A percentile compares a stretch with the other conserved stretches of the same genome.
These are phyloP conservation scores for Phytophthora ramorum DNA, from an alignment of 352 stramenopile genomes.

Conservation along the genomic window DNA sequence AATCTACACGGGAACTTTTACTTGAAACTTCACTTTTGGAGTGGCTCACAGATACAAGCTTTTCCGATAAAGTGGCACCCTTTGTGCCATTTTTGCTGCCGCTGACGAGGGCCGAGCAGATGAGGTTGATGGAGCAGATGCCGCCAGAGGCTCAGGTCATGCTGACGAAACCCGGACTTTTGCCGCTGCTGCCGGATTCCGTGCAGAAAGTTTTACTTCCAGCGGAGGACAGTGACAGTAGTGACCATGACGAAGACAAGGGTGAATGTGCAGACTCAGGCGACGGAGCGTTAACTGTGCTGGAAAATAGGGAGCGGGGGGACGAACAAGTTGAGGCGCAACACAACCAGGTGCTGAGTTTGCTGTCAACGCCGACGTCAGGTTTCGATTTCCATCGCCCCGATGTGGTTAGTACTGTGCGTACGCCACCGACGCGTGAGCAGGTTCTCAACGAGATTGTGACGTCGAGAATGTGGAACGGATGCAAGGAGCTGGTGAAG, in stretches of 20 bases:
- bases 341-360: slow-evolving; percentile 25
- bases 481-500: slow-evolving; percentile 67
- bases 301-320: slow-evolving; percentile 11
- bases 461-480: slow-evolving; percentile 58
- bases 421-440: slow-evolving; percentile 41
- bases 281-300: background rate
- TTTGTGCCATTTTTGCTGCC: slow-evolving; percentile 85
- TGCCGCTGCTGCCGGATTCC: slow-evolving; percentile 63
- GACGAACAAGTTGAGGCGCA: slow-evolving; percentile 3
- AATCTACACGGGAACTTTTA: slow-evolving; percentile 64
- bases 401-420: slow-evolving; percentile 35
- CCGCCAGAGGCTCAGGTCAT: slow-evolving; percentile 71
- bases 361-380: slow-evolving; percentile 38
- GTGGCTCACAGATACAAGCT: slow-evolving; percentile 81
- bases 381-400: slow-evolving; percentile 78
- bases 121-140: slow-evolving; percentile 71
- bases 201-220: slow-evolving; percentile 71
- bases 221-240: slow-evolving; percentile 21
- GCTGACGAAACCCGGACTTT: slow-evolving; percentile 74
- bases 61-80: slow-evolving; percentile 71
- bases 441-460: slow-evolving; percentile 75
- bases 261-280: background rate
- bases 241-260: slow-evolving; percentile 12
- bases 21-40: slow-evolving; percentile 81
- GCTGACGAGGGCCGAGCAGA: slow-evolving; percentile 72